Evolutionary conservation across 495 filamentous ascomycete species (phyloP), one percentile per base, ranked within the genome.

Genomic region (Symbiotaphrina buchneri): DNA sequence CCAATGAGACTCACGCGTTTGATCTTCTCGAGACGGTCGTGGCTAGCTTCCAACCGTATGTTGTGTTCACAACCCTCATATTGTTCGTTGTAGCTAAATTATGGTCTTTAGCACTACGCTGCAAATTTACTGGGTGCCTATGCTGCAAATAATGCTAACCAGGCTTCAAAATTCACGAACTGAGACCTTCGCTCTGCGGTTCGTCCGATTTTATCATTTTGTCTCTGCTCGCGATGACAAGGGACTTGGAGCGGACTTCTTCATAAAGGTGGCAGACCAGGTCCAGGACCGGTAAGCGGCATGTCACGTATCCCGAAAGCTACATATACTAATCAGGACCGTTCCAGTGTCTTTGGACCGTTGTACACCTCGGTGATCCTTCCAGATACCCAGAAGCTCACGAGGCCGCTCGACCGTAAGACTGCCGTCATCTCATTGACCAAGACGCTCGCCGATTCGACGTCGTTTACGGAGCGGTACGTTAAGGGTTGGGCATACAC

Each of bases 201-300:
- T 95, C 41, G 71, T 79, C 19, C 75, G 80, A 21, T 79, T 95
- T 56, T 95, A 81, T 49, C 83, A 94, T 47, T 73, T 94, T 43
- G 59, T 95, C 23, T 79, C 77, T 28, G 72, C 81, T 7, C 65
- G 64, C 24, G 62, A 70, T 24, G 61, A 71, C 13, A 71, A 80
- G 43, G 81, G 82, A 18, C 65, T 84, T 30, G 84, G 82, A 27
- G 66, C 81, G 10, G 90, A 99, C 49, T 90, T 78, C 50, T 73
- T 93, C 53, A 74, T 92, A 54, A 60, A 56, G 35, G 61, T 76
- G 34, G 68, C 74, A 21, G 84, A 97, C 42, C 55, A 68, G 28
- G 63, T 95, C 18, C 85, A 95, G 49, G 51, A 58, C 21, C 71
- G 67, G 65, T 69, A 48, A 47, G 60, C 50, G 7, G 16, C 5